Base-by-base conservation (phyloP, 306 rosid species). In the Dryas drummondii region DNA sequence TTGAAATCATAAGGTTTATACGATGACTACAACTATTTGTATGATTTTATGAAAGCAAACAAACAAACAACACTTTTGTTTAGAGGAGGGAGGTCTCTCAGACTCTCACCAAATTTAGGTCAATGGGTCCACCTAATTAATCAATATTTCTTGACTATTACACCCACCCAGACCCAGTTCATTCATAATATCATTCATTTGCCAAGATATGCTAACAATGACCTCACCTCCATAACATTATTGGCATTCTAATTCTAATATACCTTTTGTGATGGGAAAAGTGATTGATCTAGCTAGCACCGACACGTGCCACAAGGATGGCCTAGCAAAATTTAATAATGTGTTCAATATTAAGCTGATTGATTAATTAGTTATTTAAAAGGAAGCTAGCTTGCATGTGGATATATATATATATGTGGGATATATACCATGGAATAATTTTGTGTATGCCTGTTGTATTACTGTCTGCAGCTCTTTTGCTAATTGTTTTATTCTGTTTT, bases 61-160 rank as follows among this genome's bases (percentile, higher is more conserved):
- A 88, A 89, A 63, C 49, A 63, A 32, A 85, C 85, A 84, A 87
- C 72, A 78, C 96, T 88, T 32, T 32, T 32, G 37, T 32, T 32
- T 32, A 32, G 37, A 27, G 37, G 37, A 32, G 37, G 37, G 37
- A 32, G 37, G 37, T 32, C 37, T 32, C 3, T 32, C 2, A 32
- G 37, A 32, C 37, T 32, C 3, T 32, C 37, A 32, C 37, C 37
- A 32, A 32, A 32, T 32, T 32, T 74, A 78, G 87, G 97, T 86
- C 91, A 87, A 87, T 86, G 96, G 89, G 91, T 83, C 96, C 89
- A 86, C 84, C 59, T 57, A 51, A 66, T 66, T 72, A 80, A 62
- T 87, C 86, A 87, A 82, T 53, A 67, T 86, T 77, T 74, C 76
- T 79, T 82, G 63, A 82, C 90, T 70, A 83, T 83, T 84, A 42